A percentile compares a stretch with the other conserved stretches of the same genome.
phyloP scores from a whole-genome alignment of 306 rosid species.

The Abrus precatorius region DNA sequence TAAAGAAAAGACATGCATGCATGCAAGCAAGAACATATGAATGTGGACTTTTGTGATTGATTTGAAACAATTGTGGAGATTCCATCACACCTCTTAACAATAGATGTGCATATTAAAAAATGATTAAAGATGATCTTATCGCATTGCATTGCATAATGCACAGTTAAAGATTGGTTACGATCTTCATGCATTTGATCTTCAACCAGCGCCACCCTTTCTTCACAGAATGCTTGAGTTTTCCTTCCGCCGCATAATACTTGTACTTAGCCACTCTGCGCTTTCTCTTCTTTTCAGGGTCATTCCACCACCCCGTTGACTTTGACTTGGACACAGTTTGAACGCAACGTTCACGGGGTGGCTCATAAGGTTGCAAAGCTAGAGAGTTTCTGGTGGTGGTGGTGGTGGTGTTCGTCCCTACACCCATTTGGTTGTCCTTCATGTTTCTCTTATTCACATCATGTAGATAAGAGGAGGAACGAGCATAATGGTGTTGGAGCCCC shows the following conservation, averaged over 20 bases:
- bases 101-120: background rate
- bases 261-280: constrained; percentile 59
- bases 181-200: constrained; percentile 57
- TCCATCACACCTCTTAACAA: background rate
- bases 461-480: background rate
- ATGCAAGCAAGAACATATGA: background rate
- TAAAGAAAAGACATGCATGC: background rate
- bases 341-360: background rate
- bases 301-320: constrained; percentile 59
- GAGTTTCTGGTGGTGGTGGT: background rate
- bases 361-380: constrained; percentile 24
- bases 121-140: background rate
- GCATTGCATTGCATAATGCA: background rate
- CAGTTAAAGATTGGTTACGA: constrained; percentile 9
- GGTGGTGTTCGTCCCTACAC: background rate
- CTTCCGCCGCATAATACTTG: constrained; percentile 61
- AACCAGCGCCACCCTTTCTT: constrained; percentile 75
- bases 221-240: constrained; percentile 60
- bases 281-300: constrained; percentile 69
- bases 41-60: background rate
- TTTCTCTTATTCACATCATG: background rate
- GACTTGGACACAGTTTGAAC: background rate
- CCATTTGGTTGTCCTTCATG: background rate
- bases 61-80: background rate
- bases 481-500: background rate